Evolutionary conservation across 2,329 filamentous ascomycete genomes (phyloP), one percentile per base, ranked within the genome.

Genomic region (Malbranchea zuffiana): DNA sequence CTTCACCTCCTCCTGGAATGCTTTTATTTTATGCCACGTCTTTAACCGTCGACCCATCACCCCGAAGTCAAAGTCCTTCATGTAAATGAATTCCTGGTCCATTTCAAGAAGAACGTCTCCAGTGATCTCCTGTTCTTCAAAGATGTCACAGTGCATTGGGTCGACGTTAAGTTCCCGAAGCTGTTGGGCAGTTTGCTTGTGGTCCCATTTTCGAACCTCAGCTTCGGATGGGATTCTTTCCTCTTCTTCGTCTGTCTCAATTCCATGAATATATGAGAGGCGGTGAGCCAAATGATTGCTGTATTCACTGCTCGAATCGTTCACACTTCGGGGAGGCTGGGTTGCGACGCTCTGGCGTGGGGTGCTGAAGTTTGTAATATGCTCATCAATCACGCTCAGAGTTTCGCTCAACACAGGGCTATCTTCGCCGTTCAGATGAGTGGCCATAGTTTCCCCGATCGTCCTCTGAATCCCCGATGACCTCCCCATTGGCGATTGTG

Each of bases 21-120:
- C 69, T 60, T 93, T 93, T 58, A 96, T 87, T 61, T 90, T 94
- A 60, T 95, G 85, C 88, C 88, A 96, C 2, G 87, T 94, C 59
- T 92, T 92, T 44, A 96, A 63, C 43, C 88, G 74, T 40, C 84
- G 74, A 6, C 88, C 88, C 48, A 96, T 87, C 3, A 87, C 84
- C 12, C 88, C 88, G 47, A 96, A 70, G 48, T 95, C 84, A 50
- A 95, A 93, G 31, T 90, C 87, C 55, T 94, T 94, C 66, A 96
- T 80, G 56, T 95, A 93, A 11, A 96, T 70, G 25, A 90, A 92
- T 40, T 84, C 83, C 62, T 95, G 88, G 50, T 95, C 86, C 84
- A 96, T 93, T 36, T 83, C 84, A 35, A 98, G 64, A 25, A 98
- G 65, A 3, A 96, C 88, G 51, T 96, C 87, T 32, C 90, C 90